A percentile compares a stretch with the other conserved stretches of the same genome.
Conservation (phyloP, 345 rosid species). For the Populus nigra region DNA sequence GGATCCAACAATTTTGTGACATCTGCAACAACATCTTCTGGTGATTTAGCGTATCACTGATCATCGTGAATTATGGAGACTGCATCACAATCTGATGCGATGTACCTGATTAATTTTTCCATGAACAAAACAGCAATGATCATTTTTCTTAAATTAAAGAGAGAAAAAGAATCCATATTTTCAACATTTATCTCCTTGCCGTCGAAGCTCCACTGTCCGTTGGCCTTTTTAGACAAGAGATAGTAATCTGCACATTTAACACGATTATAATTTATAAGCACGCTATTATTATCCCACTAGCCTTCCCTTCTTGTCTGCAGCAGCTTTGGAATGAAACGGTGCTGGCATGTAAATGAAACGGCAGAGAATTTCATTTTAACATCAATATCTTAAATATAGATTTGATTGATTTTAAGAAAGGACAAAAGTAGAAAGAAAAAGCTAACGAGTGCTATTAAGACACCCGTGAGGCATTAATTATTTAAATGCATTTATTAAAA, state of each 20-base stretch:
- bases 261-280: conserved; percentile 25
- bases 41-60: conserved; percentile 62
- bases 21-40: conserved; percentile 75
- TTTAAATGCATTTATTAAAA: no score
- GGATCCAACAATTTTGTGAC: conserved; percentile 12
- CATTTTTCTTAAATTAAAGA: no score
- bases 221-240: conserved; percentile 29
- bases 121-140: no score
- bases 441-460: no score
- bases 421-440: not conserved
- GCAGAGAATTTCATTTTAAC: not conserved
- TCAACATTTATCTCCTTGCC: conserved; percentile 34
- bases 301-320: conserved; percentile 24
- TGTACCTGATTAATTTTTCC: conserved; percentile 47
- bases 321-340: conserved; percentile 14
- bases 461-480: no score
- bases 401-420: not conserved
- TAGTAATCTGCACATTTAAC: conserved; percentile 32
- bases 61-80: conserved; percentile 54
- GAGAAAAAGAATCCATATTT: not conserved
- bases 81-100: conserved; percentile 74
- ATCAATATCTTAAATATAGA: not conserved
- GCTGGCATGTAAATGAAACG: not conserved
- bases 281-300: conserved; percentile 25
- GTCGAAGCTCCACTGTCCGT: conserved; percentile 62